Conservation (phyloP, 176 grass and related monocot genomes). For the Aegilops speltoides region DNA sequence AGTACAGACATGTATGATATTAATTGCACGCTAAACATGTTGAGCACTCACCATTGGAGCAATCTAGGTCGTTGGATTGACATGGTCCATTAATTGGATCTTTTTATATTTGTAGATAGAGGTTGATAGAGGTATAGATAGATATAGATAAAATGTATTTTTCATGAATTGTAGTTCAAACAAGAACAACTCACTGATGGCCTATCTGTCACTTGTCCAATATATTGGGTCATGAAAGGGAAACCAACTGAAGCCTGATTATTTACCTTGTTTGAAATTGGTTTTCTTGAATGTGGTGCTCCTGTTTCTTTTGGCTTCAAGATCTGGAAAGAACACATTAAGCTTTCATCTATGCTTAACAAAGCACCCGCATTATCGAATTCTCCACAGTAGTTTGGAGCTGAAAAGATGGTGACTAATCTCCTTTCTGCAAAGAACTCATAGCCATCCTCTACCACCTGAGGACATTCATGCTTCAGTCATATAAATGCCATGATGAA, state of each 20-base stretch:
- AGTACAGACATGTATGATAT: too few relatives aligned
- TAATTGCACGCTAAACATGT: too few relatives aligned
- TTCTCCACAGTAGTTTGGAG: conserved; percentile 82
- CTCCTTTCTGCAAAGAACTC: conserved; percentile 81
- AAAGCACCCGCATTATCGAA: conserved; percentile 83
- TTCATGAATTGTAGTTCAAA: not conserved
- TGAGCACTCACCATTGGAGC: too few relatives aligned
- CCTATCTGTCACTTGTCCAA: not conserved
- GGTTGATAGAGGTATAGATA: too few relatives aligned
- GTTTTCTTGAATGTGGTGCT: conserved; percentile 46
- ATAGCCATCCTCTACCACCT: conserved; percentile 84
- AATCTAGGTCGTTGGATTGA: too few relatives aligned
- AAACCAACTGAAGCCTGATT: conserved; percentile 2
- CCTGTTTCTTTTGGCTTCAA: conserved; percentile 64
- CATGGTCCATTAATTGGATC: too few relatives aligned
- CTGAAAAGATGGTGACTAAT: conserved; percentile 85
- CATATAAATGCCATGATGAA: not conserved
- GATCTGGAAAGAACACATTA: conserved; percentile 79
- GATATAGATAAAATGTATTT: not conserved
- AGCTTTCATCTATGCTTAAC: conserved; percentile 72
- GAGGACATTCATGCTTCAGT: not conserved
- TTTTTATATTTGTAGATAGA: too few relatives aligned
- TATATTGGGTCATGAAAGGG: not conserved
- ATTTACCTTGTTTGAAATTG: conserved; percentile 58
- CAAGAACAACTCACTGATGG: not conserved